phyloP scores from a whole-genome alignment of 352 stramenopile genomes.

The Globisporangium apiculatum region DNA sequence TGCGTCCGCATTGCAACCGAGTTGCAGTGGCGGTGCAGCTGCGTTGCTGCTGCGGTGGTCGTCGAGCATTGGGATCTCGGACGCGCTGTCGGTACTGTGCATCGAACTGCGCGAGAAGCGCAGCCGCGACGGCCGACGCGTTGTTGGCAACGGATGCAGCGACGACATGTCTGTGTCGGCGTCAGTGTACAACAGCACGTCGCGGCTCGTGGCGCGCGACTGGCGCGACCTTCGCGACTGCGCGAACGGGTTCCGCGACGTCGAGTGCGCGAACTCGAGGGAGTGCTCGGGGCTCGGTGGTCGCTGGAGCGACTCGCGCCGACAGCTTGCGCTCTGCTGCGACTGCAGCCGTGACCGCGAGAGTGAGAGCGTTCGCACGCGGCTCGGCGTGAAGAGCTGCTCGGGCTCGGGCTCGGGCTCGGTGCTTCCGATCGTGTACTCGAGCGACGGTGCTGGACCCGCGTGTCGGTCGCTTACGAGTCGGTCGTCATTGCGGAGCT shows the following conservation, averaged over 20 bases:
- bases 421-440: slow-evolving; percentile 5
- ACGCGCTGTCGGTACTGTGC: slow-evolving; percentile 4
- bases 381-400: slow-evolving; percentile 14
- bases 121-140: not conserved
- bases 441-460: slow-evolving; percentile 20
- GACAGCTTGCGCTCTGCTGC: not conserved
- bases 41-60: not conserved
- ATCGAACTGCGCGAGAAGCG: slow-evolving; percentile 5
- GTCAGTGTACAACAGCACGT: not conserved
- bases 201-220: not conserved
- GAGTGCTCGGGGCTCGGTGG: slow-evolving; percentile 7
- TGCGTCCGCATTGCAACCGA: not conserved
- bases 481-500: not conserved
- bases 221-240: slow-evolving; percentile 3
- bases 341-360: not conserved
- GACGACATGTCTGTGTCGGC: too few species aligned
- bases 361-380: slow-evolving; percentile 9
- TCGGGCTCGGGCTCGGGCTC: slow-evolving; percentile 1
- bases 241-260: slow-evolving; percentile 1
- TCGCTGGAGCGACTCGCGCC: slow-evolving; percentile 2
- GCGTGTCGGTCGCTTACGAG: slow-evolving; percentile 2
- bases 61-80: slow-evolving; percentile 12
- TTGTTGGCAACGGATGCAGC: not conserved
- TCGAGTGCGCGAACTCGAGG: slow-evolving; percentile 5
- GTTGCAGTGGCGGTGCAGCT: not conserved